Percentiles rank a stretch among this genome's conserved stretches.
These are phyloP conservation scores for Tephrocybe sp. DNA, from an alignment of 768 basidiomycete genomes.

Conservation along the genomic window DNA sequence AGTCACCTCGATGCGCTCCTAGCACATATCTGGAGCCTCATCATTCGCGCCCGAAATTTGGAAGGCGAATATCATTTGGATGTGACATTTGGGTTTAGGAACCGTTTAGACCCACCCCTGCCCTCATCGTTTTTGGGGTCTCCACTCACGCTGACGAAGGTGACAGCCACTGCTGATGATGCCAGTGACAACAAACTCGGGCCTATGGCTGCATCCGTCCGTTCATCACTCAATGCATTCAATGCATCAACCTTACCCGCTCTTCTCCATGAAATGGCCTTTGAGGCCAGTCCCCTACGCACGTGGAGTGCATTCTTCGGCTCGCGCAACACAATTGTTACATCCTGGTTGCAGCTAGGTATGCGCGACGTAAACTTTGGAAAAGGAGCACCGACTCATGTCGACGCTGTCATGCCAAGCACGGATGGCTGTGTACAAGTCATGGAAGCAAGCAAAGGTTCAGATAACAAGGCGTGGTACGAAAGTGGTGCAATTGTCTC, in stretches of 20 bases:
- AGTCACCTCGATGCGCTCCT: conserved; percentile 35
- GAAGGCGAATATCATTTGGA: conserved; percentile 19
- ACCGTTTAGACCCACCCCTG: conserved; percentile 22
- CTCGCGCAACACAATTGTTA: conserved; percentile 28
- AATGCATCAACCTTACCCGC: conserved; percentile 23
- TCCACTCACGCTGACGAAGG: conserved; percentile 28
- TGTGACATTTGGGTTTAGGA: conserved; percentile 22
- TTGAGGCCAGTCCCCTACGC: conserved; percentile 27
- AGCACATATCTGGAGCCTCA: conserved; percentile 33
- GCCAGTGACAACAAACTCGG: conserved; percentile 13
- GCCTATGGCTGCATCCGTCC: conserved; percentile 25
- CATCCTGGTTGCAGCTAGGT: conserved; percentile 32
- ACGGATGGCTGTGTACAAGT: conserved; percentile 32
- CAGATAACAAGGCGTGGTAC: conserved; percentile 18
- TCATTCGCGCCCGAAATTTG: conserved; percentile 27
- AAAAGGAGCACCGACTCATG: conserved; percentile 22
- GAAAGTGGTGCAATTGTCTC: conserved; percentile 22
- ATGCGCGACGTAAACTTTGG: conserved; percentile 34
- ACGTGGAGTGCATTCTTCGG: conserved; percentile 35
- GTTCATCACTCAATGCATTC: conserved; percentile 23
- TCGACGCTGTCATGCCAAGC: conserved; percentile 31
- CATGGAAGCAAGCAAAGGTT: conserved; percentile 22
- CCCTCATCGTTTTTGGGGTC: conserved; percentile 29
- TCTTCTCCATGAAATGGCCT: conserved; percentile 32
- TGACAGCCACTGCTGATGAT: conserved; percentile 14